A percentile compares a stretch with the other conserved stretches of the same genome.
Evolutionary conservation across 1,139 yeast species (phyloP).

Genomic region (Arxiozyma slooffiae): DNA sequence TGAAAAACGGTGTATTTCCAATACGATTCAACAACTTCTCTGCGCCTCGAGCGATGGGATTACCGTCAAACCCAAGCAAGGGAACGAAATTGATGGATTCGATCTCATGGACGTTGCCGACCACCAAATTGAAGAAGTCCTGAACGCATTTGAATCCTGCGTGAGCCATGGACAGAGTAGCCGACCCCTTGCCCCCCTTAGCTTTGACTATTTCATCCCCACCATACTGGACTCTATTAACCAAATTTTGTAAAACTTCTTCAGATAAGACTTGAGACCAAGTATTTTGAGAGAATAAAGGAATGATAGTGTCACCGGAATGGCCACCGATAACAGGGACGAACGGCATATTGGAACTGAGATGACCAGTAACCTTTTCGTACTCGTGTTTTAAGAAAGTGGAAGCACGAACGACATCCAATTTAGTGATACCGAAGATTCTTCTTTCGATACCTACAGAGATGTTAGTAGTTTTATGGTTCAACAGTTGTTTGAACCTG

Average conservation of each 20-base stretch:
- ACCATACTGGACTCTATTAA: slow-evolving; percentile 89
- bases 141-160: slow-evolving; percentile 79
- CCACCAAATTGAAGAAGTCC: slow-evolving; percentile 46
- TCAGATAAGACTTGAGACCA: slow-evolving; percentile 16
- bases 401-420: slow-evolving; percentile 83
- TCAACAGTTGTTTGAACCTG: slow-evolving; percentile 32
- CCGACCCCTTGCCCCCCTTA: slow-evolving; percentile 89
- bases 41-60: slow-evolving; percentile 33
- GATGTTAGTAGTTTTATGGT: not conserved
- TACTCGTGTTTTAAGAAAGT: slow-evolving; percentile 57
- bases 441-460: slow-evolving; percentile 61
- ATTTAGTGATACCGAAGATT: slow-evolving; percentile 85
- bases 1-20: slow-evolving; percentile 47
- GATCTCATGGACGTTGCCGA: slow-evolving; percentile 14
- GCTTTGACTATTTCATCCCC: slow-evolving; percentile 97
- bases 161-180: slow-evolving; percentile 93
- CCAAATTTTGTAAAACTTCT: slow-evolving; percentile 56
- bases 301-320: slow-evolving; percentile 61
- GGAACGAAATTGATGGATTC: slow-evolving; percentile 21
- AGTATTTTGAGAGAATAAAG: slow-evolving; percentile 49
- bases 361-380: slow-evolving; percentile 36
- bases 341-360: slow-evolving; percentile 36
- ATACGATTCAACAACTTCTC: slow-evolving; percentile 15
- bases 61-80: slow-evolving; percentile 20
- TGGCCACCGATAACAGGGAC: slow-evolving; percentile 94